phyloP scores from a whole-genome alignment of 1,284 basidiomycete genomes.

The Ceratobasidium sp. region DNA sequence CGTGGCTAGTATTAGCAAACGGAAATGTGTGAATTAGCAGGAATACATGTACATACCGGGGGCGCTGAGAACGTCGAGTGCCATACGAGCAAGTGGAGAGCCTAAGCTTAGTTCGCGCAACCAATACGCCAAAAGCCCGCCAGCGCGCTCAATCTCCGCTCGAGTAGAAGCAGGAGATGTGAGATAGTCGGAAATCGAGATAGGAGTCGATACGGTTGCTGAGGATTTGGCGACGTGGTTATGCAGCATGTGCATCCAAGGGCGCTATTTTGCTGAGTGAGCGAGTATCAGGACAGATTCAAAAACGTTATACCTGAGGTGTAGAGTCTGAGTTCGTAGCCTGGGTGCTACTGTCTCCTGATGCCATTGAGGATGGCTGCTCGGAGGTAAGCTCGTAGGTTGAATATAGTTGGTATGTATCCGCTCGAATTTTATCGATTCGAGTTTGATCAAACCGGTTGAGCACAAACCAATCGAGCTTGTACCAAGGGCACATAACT shows the following conservation, averaged over 20 bases:
- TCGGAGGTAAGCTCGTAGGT: not conserved
- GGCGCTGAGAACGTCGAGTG: slow-evolving; percentile 11
- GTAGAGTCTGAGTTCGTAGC: not conserved
- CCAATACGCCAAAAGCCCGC: slow-evolving; percentile 10
- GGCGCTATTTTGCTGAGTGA: not conserved
- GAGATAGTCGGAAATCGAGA: not conserved
- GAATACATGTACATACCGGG: slow-evolving; percentile 4
- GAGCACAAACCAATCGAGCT: slow-evolving; percentile 1
- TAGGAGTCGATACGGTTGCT: not conserved
- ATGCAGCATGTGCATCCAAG: not conserved
- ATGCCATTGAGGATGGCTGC: not conserved
- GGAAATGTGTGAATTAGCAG: not conserved
- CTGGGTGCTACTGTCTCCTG: not conserved
- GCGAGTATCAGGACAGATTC: not conserved
- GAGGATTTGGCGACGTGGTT: too few relatives aligned
- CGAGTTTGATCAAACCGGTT: not conserved
- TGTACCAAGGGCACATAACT: slow-evolving; percentile 17
- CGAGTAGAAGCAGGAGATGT: not conserved
- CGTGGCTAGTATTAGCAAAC: not conserved
- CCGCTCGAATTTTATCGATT: not conserved
- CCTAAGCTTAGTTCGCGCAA: not conserved
- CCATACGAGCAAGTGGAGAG: slow-evolving; percentile 4
- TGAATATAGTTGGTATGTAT: not conserved
- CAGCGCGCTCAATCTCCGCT: not conserved
- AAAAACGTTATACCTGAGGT: not conserved